Evolutionary conservation across 2,329 filamentous ascomycete species (phyloP).

Genomic region (Venturia nashicola): DNA sequence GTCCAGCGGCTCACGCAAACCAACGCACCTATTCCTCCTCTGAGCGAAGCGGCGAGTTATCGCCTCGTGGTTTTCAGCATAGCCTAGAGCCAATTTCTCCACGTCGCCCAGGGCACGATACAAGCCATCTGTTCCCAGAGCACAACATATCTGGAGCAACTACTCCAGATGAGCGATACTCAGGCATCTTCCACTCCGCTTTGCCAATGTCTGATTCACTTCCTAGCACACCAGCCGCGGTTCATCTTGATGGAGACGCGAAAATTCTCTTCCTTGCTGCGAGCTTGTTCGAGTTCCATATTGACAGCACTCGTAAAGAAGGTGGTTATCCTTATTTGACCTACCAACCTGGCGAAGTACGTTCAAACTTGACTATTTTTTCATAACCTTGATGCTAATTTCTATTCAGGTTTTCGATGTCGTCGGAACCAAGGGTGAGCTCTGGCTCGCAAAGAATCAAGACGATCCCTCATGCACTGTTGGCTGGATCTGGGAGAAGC

Average conservation of each 20-base stretch:
- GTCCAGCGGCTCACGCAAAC: slow-evolving; percentile 20
- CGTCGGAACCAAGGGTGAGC: slow-evolving; percentile 89
- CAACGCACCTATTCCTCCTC: slow-evolving; percentile 22
- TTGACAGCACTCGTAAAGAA: slow-evolving; percentile 81
- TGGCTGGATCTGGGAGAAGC: slow-evolving; percentile 99
- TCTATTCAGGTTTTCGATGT: slow-evolving; percentile 39
- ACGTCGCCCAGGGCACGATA: neutral
- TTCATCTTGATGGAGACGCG: slow-evolving; percentile 31
- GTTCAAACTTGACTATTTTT: slow-evolving; percentile 16
- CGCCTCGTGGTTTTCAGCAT: slow-evolving; percentile 29
- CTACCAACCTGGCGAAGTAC: slow-evolving; percentile 82
- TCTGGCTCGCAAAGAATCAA: slow-evolving; percentile 96
- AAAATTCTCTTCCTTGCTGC: slow-evolving; percentile 83
- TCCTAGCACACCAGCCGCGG: neutral
- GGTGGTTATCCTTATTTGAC: slow-evolving; percentile 92
- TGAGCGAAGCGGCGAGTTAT: slow-evolving; percentile 13
- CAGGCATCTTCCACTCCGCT: slow-evolving; percentile 75
- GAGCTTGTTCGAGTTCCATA: slow-evolving; percentile 94
- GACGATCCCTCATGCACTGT: slow-evolving; percentile 69
- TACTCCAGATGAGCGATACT: slow-evolving; percentile 38
- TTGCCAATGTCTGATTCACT: slow-evolving; percentile 60
- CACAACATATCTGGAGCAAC: slow-evolving; percentile 7
- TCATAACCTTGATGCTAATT: neutral
- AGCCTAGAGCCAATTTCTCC: slow-evolving; percentile 24
- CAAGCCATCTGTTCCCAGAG: neutral